These are phyloP conservation scores for Stephanodiscus triporus DNA, from an alignment of 108 stramenopile genomes.

Conservation along the genomic window DNA sequence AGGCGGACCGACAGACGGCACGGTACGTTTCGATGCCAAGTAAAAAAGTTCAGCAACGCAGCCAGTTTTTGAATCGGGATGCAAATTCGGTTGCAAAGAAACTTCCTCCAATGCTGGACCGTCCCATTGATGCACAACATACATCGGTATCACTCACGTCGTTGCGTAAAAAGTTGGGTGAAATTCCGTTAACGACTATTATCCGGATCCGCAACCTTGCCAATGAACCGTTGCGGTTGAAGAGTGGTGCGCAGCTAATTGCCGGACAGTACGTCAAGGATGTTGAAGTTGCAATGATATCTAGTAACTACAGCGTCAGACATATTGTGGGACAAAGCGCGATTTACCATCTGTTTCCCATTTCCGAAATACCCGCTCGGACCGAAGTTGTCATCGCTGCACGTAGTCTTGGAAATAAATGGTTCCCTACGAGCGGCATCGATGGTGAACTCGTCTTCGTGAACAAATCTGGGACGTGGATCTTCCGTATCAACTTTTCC, in stretches of 20 bases:
- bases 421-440: constrained; percentile 44
- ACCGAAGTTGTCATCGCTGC: constrained; percentile 41
- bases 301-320: not conserved
- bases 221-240: constrained; percentile 42
- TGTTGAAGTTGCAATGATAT: constrained; percentile 13
- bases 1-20: constrained; percentile 31
- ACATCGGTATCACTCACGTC: constrained; percentile 31
- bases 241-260: constrained; percentile 35
- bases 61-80: too few relatives aligned
- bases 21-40: constrained; percentile 26
- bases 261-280: constrained; percentile 38
- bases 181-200: constrained; percentile 36
- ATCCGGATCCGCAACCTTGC: constrained; percentile 33
- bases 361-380: constrained; percentile 40
- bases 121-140: constrained; percentile 43
- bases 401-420: constrained; percentile 29
- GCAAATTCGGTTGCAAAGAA: too few relatives aligned
- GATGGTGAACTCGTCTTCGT: constrained; percentile 30
- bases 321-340: not conserved
- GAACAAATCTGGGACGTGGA: constrained; percentile 31
- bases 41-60: not conserved
- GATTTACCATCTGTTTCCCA: constrained; percentile 35
- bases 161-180: constrained; percentile 41
- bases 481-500: constrained; percentile 30
- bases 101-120: constrained; percentile 5